Percentiles rank a stretch among this genome's conserved stretches.
These are phyloP conservation scores for Termitomyces sp. DNA, from an alignment of 768 basidiomycete species.

Conservation along the genomic window DNA sequence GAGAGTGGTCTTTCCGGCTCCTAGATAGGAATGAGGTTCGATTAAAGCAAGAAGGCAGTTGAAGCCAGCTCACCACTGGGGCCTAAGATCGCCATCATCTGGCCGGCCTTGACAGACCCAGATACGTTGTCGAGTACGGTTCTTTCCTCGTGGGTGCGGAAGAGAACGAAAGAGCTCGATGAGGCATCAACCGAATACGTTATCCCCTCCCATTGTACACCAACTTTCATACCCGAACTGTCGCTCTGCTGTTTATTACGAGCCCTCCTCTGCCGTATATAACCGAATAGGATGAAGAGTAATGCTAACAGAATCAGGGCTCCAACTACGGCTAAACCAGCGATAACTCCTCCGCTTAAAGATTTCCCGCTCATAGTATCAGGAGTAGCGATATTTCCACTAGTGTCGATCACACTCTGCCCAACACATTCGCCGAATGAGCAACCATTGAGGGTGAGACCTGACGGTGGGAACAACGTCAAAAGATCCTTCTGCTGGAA, in stretches of 20 bases:
- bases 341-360: conserved; percentile 82
- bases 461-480: conserved; percentile 64
- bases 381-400: conserved; percentile 31
- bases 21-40: conserved; percentile 22
- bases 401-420: conserved; percentile 70
- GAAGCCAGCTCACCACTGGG: conserved; percentile 64
- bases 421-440: conserved; percentile 86
- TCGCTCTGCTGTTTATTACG: conserved; percentile 36
- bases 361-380: conserved; percentile 30
- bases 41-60: background rate
- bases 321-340: conserved; percentile 84
- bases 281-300: conserved; percentile 58
- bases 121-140: conserved; percentile 66
- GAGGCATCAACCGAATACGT: conserved; percentile 54
- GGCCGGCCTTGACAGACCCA: conserved; percentile 72
- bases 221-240: conserved; percentile 46
- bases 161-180: conserved; percentile 11
- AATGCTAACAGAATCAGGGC: conserved; percentile 56
- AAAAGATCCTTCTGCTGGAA: conserved; percentile 76
- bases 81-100: conserved; percentile 89
- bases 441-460: conserved; percentile 73
- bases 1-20: conserved; percentile 88
- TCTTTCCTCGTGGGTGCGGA: conserved; percentile 42
- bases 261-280: conserved; percentile 59
- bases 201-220: conserved; percentile 65